phyloP scores from a whole-genome alignment of 331 rosid genomes.

The Saraca asoca region DNA sequence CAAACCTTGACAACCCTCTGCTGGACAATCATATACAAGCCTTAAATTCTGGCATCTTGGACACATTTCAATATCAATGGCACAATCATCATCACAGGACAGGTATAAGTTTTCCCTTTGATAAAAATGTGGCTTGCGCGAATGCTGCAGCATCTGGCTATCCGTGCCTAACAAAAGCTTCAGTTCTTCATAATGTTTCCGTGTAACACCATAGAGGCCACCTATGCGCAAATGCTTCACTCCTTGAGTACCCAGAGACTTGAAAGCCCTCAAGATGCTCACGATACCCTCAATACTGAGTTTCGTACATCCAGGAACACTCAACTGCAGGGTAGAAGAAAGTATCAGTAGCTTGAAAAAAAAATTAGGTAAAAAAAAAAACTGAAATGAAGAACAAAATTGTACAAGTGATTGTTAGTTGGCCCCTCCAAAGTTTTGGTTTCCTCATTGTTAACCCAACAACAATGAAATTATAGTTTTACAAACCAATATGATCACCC shows the following conservation, averaged over 20 bases:
- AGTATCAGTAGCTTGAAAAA: slow-evolving; percentile 20
- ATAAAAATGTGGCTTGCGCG: slow-evolving; percentile 68
- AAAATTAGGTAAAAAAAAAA: not conserved
- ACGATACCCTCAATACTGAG: slow-evolving; percentile 79
- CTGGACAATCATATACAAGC: slow-evolving; percentile 86
- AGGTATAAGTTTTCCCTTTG: slow-evolving; percentile 63
- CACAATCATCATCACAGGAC: slow-evolving; percentile 65
- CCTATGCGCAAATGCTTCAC: slow-evolving; percentile 84
- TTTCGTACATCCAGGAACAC: slow-evolving; percentile 90
- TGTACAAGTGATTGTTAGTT: too few relatives aligned
- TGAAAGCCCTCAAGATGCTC: slow-evolving; percentile 59
- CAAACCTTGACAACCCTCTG: slow-evolving; percentile 61
- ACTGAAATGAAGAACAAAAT: too few relatives aligned
- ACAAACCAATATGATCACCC: not conserved
- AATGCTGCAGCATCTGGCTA: slow-evolving; percentile 48
- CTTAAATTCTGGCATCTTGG: slow-evolving; percentile 78
- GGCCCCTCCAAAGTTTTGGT: too few relatives aligned
- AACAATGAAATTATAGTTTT: too few relatives aligned
- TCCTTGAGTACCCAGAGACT: slow-evolving; percentile 54
- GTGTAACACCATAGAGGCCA: slow-evolving; percentile 75
- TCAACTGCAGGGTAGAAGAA: slow-evolving; percentile 55
- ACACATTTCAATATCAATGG: slow-evolving; percentile 75
- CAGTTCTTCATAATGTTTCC: slow-evolving; percentile 78
- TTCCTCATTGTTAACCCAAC: too few relatives aligned
- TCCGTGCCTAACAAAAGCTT: slow-evolving; percentile 63